Evolutionary conservation across 305 asterid species (phyloP).

Genomic region (Salvia sclarea): DNA sequence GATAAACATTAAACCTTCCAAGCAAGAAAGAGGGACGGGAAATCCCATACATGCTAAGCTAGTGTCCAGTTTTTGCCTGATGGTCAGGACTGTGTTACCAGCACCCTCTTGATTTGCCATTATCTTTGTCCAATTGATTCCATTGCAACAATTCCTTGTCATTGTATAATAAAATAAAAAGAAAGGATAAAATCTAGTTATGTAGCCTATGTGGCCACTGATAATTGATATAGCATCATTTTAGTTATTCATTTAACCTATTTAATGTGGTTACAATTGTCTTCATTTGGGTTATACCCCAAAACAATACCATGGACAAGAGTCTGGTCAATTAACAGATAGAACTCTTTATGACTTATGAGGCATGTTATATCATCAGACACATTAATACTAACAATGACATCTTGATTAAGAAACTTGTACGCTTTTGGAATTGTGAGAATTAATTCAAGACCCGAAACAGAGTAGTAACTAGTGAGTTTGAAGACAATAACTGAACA

Average conservation of each 20-base stretch:
- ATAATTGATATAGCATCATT: not conserved
- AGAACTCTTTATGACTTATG: not conserved
- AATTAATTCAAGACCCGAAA: not conserved
- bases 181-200: not conserved
- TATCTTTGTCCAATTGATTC: not conserved
- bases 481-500: not conserved
- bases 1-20: not conserved
- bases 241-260: not conserved
- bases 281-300: not conserved
- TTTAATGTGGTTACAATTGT: not conserved
- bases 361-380: not conserved
- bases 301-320: not conserved
- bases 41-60: not conserved
- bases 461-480: not conserved
- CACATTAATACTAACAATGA: not conserved
- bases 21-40: not conserved
- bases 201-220: too few relatives aligned
- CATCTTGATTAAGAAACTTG: not conserved
- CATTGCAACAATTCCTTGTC: not conserved
- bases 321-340: not conserved
- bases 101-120: not conserved
- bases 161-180: too few relatives aligned
- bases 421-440: not conserved
- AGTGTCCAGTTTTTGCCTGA: not conserved
- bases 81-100: not conserved